Percentiles rank a stretch among this genome's conserved stretches.
Evolutionary conservation across 257 asterid genomes (phyloP).

Genomic region (Prunella vulgaris): DNA sequence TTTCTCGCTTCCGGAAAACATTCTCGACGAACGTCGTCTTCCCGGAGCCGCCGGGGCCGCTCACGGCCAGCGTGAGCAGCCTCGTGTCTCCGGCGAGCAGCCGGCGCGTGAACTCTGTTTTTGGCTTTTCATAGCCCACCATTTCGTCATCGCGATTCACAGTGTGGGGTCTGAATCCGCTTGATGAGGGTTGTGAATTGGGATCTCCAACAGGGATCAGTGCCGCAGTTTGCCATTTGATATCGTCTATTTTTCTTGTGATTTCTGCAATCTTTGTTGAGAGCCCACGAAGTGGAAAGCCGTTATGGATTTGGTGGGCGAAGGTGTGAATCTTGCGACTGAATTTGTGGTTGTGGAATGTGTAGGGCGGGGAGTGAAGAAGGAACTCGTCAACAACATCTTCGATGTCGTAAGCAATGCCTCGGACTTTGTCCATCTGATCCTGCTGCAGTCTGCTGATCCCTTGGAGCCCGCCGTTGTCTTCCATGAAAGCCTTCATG

Average conservation of each 20-base stretch:
- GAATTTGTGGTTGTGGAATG: constrained; percentile 4
- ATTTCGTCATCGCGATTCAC: constrained; percentile 28
- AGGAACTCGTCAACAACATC: constrained; percentile 26
- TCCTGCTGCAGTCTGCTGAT: neutral
- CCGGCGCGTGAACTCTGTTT: neutral
- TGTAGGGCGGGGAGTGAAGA: constrained; percentile 21
- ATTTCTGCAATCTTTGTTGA: neutral
- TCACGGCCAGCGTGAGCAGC: constrained; percentile 20
- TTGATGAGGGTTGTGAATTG: neutral
- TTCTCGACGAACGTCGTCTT: constrained; percentile 24
- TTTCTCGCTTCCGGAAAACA: constrained; percentile 12
- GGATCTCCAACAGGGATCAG: neutral
- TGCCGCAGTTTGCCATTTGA: too few species aligned
- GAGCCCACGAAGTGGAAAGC: constrained; percentile 12
- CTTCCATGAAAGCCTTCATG: neutral
- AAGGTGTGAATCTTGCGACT: neutral
- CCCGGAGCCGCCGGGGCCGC: constrained; percentile 36
- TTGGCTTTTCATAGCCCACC: constrained; percentile 26
- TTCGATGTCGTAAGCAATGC: constrained; percentile 23
- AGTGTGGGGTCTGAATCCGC: neutral
- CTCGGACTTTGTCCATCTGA: neutral
- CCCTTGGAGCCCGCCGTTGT: neutral
- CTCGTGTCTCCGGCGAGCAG: constrained; percentile 13
- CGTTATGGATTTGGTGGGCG: constrained; percentile 11
- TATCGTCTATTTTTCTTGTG: neutral